phyloP scores from a whole-genome alignment of 2,329 filamentous ascomycete species.

The Cercospora sp. region DNA sequence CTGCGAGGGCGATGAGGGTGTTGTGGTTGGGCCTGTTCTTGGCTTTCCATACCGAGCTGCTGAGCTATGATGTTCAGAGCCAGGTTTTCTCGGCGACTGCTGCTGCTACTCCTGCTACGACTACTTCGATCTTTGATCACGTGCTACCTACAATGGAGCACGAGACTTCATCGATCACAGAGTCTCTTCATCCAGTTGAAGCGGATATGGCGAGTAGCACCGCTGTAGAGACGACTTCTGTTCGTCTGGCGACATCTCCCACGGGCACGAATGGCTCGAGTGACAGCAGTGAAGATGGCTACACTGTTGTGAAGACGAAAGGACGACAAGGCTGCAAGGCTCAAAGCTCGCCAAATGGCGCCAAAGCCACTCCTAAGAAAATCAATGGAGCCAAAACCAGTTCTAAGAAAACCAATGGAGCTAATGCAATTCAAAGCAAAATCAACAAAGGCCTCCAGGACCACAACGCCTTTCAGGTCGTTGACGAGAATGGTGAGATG shows the following conservation, averaged over 20 bases:
- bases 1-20: constrained; percentile 27
- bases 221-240: constrained; percentile 3
- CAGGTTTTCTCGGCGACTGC: constrained; percentile 24
- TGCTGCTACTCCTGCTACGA: background rate
- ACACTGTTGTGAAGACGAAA: constrained; percentile 22
- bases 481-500: constrained; percentile 10
- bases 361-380: background rate
- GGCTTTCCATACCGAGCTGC: constrained; percentile 28
- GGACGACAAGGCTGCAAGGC: background rate
- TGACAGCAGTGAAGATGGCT: constrained; percentile 24
- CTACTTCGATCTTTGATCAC: background rate
- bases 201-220: constrained; percentile 11
- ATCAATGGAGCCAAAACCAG: background rate
- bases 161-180: background rate
- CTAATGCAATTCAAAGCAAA: background rate
- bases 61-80: constrained; percentile 26
- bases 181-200: constrained; percentile 16
- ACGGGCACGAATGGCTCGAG: constrained; percentile 17
- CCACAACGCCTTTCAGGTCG: constrained; percentile 4
- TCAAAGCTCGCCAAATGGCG: background rate
- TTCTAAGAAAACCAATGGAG: background rate
- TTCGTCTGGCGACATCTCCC: constrained; percentile 12
- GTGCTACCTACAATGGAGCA: background rate
- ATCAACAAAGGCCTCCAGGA: background rate
- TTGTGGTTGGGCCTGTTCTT: constrained; percentile 34